phyloP scores from a whole-genome alignment of 352 stramenopile genomes.

The Phytopythium sindhum region DNA sequence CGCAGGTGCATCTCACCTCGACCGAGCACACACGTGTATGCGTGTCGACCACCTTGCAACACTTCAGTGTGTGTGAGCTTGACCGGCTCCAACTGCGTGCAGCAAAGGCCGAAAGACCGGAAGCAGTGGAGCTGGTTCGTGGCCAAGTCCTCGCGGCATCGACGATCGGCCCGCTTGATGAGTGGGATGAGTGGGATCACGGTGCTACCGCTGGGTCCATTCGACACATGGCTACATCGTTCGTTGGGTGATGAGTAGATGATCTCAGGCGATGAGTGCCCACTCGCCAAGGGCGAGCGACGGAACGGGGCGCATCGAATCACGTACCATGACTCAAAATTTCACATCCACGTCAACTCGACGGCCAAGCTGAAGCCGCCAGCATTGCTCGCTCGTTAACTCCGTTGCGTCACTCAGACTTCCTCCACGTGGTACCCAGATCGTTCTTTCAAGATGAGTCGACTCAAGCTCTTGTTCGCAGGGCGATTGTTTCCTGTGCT shows the following conservation, averaged over 20 bases:
- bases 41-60: no score
- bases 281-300: no score
- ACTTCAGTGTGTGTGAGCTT: no score
- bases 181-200: background rate
- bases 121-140: background rate
- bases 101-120: no score
- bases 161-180: no score
- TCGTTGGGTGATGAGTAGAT: background rate
- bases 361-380: background rate
- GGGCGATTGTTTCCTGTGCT: conserved; percentile 45
- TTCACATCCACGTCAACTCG: background rate
- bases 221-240: background rate
- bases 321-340: background rate
- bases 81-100: no score
- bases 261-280: background rate
- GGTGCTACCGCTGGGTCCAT: background rate
- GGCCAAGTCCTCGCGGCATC: no score
- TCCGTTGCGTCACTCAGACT: background rate
- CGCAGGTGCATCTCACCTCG: background rate
- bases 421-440: background rate
- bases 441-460: background rate
- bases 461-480: conserved; percentile 14
- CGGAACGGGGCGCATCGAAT: background rate
- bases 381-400: background rate
- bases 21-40: no score